A percentile compares a stretch with the other conserved stretches of the same genome.
phyloP scores from a whole-genome alignment of 2,329 filamentous ascomycete genomes.

The Beauveria medogensis region DNA sequence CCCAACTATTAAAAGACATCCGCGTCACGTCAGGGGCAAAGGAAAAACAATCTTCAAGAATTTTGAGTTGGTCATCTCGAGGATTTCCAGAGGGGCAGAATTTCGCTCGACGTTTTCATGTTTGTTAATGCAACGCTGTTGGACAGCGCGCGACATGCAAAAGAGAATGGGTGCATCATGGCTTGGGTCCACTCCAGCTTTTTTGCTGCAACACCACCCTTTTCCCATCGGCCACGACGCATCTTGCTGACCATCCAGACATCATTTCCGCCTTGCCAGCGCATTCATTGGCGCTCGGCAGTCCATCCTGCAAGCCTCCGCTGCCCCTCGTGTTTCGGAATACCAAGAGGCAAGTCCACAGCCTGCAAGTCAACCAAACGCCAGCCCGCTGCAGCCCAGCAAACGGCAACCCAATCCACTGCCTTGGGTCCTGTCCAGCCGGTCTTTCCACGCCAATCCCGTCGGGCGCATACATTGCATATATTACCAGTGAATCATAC shows the following conservation, averaged over 20 bases:
- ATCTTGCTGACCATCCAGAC: neutral
- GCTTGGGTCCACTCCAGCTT: neutral
- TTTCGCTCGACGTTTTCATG: neutral
- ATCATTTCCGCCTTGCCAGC: neutral
- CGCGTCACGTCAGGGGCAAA: neutral
- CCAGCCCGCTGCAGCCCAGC: neutral
- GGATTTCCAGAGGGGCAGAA: neutral
- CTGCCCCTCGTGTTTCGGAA: constrained; percentile 7
- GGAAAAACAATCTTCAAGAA: neutral
- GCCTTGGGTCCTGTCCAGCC: constrained; percentile 3
- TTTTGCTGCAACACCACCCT: neutral
- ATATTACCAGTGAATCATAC: neutral
- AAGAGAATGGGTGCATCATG: neutral
- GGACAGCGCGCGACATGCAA: constrained; percentile 1
- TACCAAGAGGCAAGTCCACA: neutral
- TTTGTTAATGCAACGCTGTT: constrained; percentile 3
- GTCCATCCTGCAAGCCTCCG: constrained; percentile 4
- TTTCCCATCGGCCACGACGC: neutral
- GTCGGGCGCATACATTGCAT: neutral
- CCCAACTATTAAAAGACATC: constrained; percentile 6
- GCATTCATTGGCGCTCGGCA: constrained; percentile 1
- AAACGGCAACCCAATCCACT: constrained; percentile 1
- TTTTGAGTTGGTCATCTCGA: neutral
- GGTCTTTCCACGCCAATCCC: neutral
- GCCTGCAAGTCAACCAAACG: neutral